Evolutionary conservation across 306 rosid species (phyloP).

Genomic region (Gynostemma pentaphyllum): DNA sequence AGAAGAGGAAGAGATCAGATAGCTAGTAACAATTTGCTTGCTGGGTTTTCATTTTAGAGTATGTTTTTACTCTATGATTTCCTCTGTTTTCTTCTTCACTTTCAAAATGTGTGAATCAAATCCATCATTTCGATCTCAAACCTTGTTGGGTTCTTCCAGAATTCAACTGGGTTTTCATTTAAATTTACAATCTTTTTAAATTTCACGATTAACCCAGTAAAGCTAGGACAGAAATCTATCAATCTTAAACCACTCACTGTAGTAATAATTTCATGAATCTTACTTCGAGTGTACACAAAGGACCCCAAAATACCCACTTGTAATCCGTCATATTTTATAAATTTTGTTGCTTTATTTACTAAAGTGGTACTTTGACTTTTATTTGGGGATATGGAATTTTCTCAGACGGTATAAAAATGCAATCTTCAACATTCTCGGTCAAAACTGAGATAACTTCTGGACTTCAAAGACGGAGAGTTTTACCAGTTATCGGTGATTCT

Average conservation of each 20-base stretch:
- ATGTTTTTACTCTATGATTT: neutral
- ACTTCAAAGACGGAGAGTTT: constrained; percentile 26
- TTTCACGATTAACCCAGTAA: too few relatives aligned
- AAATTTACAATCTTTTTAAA: too few relatives aligned
- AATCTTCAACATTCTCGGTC: constrained; percentile 40
- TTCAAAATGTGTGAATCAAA: neutral
- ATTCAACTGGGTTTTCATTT: too few relatives aligned
- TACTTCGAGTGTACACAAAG: neutral
- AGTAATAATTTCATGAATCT: neutral
- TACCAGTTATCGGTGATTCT: constrained; percentile 31
- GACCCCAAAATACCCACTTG: neutral
- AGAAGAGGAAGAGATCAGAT: neutral
- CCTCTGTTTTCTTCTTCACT: neutral
- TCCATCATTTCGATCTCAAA: neutral
- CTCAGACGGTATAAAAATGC: constrained; percentile 36
- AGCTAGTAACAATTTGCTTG: neutral
- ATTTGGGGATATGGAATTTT: constrained; percentile 6
- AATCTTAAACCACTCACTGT: neutral
- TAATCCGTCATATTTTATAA: neutral
- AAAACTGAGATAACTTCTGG: constrained; percentile 35
- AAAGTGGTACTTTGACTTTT: constrained; percentile 23
- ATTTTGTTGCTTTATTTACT: neutral
- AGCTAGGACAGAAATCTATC: too few relatives aligned
- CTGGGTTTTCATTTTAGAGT: neutral
- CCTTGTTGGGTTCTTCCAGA: neutral